Conservation (phyloP, 352 stramenopile species). For the Pythium chondricola region DNA sequence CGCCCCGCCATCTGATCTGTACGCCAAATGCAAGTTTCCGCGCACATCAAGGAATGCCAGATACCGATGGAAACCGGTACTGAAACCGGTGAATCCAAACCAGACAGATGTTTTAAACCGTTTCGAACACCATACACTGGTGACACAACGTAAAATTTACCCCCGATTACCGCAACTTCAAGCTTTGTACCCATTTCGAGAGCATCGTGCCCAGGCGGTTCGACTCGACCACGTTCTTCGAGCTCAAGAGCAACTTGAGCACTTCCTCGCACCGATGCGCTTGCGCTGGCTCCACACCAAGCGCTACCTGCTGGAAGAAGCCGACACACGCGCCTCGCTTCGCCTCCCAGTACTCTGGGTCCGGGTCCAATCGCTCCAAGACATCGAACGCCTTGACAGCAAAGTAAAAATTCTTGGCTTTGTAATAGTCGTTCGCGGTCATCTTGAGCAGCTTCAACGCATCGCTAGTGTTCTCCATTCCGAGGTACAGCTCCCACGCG, state of each 20-base stretch:
- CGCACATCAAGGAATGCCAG: too few species aligned
- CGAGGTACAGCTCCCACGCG: conserved; percentile 66
- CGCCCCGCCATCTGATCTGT: too few species aligned
- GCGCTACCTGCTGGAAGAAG: conserved; percentile 52
- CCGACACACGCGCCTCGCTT: conserved; percentile 65
- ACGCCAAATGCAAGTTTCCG: too few species aligned
- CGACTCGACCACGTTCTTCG: conserved; percentile 49
- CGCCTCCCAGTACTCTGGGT: conserved; percentile 70
- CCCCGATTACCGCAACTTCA: background rate
- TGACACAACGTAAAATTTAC: background rate
- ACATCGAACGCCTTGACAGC: conserved; percentile 71
- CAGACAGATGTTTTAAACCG: background rate
- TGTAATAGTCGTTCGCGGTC: conserved; percentile 70
- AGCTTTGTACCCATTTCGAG: conserved; percentile 31
- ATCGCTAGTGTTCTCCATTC: conserved; percentile 39
- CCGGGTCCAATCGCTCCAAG: conserved; percentile 57
- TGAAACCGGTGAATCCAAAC: background rate
- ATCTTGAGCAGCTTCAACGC: conserved; percentile 51
- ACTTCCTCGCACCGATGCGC: conserved; percentile 37
- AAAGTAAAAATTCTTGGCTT: conserved; percentile 46
- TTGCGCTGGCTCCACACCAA: conserved; percentile 19
- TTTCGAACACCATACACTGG: background rate
- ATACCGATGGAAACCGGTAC: conserved; percentile 1
- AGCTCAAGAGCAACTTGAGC: conserved; percentile 39
- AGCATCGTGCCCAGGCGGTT: conserved; percentile 37